Conservation (phyloP, 1,284 basidiomycete species). For the Naganishia sp. region DNA sequence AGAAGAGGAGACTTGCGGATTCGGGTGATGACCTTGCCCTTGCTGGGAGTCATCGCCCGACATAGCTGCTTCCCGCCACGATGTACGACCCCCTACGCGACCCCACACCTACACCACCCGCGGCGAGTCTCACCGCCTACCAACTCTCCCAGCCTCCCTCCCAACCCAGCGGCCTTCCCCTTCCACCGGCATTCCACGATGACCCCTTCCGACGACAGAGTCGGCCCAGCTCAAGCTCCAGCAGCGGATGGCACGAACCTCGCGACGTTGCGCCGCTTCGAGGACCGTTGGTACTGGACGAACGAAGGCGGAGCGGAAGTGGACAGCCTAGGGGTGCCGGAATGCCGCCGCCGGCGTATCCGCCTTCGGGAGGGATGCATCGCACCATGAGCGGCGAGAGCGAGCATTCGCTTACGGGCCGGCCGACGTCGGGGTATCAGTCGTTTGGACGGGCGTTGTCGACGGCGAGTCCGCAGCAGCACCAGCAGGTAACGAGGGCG, state of each 20-base stretch:
- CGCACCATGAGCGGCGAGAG: constrained; percentile 14
- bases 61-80: not conserved
- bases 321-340: not conserved
- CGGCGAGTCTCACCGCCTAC: constrained; percentile 2
- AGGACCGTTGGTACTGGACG: not conserved
- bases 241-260: not conserved
- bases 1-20: not conserved
- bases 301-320: not conserved
- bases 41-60: not conserved
- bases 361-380: not conserved
- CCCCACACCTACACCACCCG: constrained; percentile 6
- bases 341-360: not conserved
- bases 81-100: constrained; percentile 25
- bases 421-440: not conserved
- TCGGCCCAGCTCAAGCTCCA: not conserved
- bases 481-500: no score
- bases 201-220: not conserved
- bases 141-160: not conserved
- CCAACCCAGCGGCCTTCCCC: constrained; percentile 11
- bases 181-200: constrained; percentile 17
- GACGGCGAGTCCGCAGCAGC: constrained; percentile 4
- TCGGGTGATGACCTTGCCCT: not conserved
- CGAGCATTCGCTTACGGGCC: not conserved
- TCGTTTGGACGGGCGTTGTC: not conserved
- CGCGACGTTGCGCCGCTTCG: no score